Base-by-base conservation (phyloP, 2,329 filamentous ascomycete genomes). In the Arthroderma sp. region DNA sequence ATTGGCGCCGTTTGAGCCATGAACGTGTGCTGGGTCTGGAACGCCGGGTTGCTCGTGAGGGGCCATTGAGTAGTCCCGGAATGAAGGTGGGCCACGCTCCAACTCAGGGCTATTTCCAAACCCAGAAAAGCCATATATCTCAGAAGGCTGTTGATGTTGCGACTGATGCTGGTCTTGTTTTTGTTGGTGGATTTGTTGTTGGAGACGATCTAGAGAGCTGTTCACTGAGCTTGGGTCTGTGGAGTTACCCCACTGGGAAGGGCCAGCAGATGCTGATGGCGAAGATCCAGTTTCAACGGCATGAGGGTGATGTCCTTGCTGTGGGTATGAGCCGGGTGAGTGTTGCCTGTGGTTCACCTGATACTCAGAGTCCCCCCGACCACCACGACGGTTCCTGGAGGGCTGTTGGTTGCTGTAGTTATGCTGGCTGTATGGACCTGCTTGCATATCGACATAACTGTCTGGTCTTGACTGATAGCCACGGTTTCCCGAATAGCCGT, bases 181-280 rank as follows among this genome's bases (percentile, higher is more conserved):
- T 51, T 61, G 53, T 52, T 57, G 55, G 42, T 61, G 50, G 44
- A 55, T 57, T 39, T 62, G 60, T 42, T 79, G 74, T 47, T 72
- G 68, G 27, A 80, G 69, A 49, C 85, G 80, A 59, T 94, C 85
- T 53, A 93, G 77, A 1, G 86, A 94, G 66, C 85, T 93, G 66
- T 94, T 94, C 59, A 94, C 84, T 58, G 87, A 94, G 66, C 84
- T 91, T 68, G 85, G 88, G 59, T 94, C 87, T 48, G 86, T 94
- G 52, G 81, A 81, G 62, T 91, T 88, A 45, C 80, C 81, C 58
- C 77, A 80, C 8, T 80, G 80, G 47, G 69, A 78, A 50, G 81
- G 78, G 53, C 77, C 83, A 41, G 80, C 83, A 56, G 80, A 84
- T 22, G 79, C 81, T 7, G 80, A 78, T 11, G 57, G 60, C 3